Evolutionary conservation across 2,329 filamentous ascomycete species (phyloP).

Genomic region (Cytospora piceae): DNA sequence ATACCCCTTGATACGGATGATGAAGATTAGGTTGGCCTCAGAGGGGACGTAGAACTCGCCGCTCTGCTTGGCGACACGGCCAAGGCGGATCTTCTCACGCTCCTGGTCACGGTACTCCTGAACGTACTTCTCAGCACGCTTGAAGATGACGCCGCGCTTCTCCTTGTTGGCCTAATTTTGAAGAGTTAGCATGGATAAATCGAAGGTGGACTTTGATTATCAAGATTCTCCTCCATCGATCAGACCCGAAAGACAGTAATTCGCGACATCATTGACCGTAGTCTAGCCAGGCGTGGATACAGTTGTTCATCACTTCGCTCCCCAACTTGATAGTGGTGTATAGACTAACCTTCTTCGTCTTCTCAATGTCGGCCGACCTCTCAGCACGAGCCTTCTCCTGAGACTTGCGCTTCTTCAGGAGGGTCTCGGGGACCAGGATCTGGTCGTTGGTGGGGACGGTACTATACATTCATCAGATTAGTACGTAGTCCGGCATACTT

Average conservation of each 20-base stretch:
- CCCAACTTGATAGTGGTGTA: conserved; percentile 40
- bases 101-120: conserved; percentile 99
- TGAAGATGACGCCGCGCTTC: conserved; percentile 99
- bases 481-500: conserved; percentile 72
- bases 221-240: conserved; percentile 45
- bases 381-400: conserved; percentile 99
- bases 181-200: conserved; percentile 39
- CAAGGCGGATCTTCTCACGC: conserved; percentile 96
- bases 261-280: conserved; percentile 91
- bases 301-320: conserved; percentile 84
- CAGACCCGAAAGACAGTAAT: conserved; percentile 99
- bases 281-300: conserved; percentile 80
- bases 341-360: conserved; percentile 82
- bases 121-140: conserved; percentile 99
- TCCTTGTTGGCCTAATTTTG: conserved; percentile 85
- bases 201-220: conserved; percentile 35
- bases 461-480: conserved; percentile 73
- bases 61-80: conserved; percentile 86
- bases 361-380: conserved; percentile 75
- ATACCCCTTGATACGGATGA: conserved; percentile 97
- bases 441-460: conserved; percentile 92
- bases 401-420: conserved; percentile 99
- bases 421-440: conserved; percentile 97
- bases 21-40: conserved; percentile 95
- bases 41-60: conserved; percentile 93